phyloP scores from a whole-genome alignment of 75 land plant genomes.

The Sequoia sempervirens region DNA sequence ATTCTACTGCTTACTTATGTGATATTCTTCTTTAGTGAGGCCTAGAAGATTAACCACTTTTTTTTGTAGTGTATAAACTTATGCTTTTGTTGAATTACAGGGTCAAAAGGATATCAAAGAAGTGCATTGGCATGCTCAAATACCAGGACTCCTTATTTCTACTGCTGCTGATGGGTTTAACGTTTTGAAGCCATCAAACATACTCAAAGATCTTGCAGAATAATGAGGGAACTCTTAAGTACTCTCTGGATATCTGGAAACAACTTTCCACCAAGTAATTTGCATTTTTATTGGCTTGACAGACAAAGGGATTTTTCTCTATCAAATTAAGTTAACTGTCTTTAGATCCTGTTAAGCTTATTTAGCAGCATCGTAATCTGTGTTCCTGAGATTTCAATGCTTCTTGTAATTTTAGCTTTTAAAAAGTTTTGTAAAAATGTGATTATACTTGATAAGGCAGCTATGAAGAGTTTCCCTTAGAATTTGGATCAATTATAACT shows the following conservation, averaged over 20 bases:
- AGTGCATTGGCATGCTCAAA: constrained; percentile 92
- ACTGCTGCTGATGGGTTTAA: constrained; percentile 95
- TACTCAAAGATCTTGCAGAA: constrained; percentile 24
- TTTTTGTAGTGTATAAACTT: not conserved
- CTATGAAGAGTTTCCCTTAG: not conserved
- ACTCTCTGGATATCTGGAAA: not conserved
- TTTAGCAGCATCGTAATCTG: not conserved
- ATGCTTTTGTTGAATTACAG: constrained; percentile 29
- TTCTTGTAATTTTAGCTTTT: not conserved
- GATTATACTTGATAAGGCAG: not conserved
- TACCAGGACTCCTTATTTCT: constrained; percentile 81
- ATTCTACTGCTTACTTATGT: not conserved
- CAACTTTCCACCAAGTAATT: not conserved
- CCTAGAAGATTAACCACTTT: not conserved
- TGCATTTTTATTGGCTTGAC: not conserved
- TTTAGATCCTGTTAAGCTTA: not conserved
- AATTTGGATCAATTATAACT: too few relatives aligned
- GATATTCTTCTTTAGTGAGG: not conserved
- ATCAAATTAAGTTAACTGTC: not conserved
- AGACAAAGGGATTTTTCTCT: not conserved
- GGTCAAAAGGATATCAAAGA: constrained; percentile 97
- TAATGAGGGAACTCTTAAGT: not conserved
- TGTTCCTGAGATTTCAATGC: not conserved
- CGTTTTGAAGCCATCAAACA: constrained; percentile 69
- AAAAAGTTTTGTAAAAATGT: not conserved